These are phyloP conservation scores for Incumbomyces lentus DNA, from an alignment of 2,329 filamentous ascomycete species.

Conservation along the genomic window DNA sequence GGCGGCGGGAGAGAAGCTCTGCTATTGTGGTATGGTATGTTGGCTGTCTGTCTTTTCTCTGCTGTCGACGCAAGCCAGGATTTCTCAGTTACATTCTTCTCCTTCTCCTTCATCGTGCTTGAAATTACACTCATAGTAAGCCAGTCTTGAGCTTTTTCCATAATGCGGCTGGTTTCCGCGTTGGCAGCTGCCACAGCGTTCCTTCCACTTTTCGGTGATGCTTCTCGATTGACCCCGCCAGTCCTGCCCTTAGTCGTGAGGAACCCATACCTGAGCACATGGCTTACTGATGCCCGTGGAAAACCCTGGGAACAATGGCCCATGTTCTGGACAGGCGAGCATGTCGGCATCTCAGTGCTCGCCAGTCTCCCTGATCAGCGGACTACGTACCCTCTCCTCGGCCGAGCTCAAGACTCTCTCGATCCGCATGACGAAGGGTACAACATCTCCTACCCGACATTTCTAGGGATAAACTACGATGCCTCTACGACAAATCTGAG, in stretches of 20 bases:
- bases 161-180: conserved; percentile 21
- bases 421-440: conserved; percentile 55
- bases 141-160: background rate
- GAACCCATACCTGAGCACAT: conserved; percentile 64
- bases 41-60: no score
- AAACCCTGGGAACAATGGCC: conserved; percentile 77
- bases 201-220: conserved; percentile 8
- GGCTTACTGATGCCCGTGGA: conserved; percentile 57
- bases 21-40: no score
- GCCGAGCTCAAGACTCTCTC: conserved; percentile 55
- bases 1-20: no score
- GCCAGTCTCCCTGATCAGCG: conserved; percentile 51
- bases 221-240: conserved; percentile 38
- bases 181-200: conserved; percentile 13
- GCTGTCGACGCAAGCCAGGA: no score
- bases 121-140: no score
- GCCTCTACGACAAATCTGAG: conserved; percentile 61
- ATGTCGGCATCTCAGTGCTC: conserved; percentile 55
- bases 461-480: conserved; percentile 54
- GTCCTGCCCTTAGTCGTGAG: conserved; percentile 63
- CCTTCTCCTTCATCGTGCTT: no score
- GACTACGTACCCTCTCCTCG: conserved; percentile 54
- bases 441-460: conserved; percentile 48
- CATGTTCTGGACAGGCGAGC: conserved; percentile 68
- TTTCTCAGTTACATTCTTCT: no score